Base-by-base conservation (phyloP, 2,329 filamentous ascomycete species). In the Magnaporthales sp. region DNA sequence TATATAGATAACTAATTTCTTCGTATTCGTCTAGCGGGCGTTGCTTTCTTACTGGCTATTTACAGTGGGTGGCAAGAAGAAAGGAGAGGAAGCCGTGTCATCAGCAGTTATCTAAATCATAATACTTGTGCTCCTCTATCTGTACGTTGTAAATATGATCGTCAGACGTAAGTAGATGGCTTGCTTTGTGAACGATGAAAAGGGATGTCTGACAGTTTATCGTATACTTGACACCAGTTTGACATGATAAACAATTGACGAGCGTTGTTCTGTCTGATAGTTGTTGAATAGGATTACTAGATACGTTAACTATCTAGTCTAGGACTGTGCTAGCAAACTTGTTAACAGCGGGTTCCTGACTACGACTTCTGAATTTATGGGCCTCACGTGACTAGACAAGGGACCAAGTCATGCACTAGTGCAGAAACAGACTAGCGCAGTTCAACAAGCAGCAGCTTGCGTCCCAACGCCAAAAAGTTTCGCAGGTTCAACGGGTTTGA, bases 361-460 rank as follows among this genome's bases (percentile, higher is more conserved):
- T 51, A 51, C n/a, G 38, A 6, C 38, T 51, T 51, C 38, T 6
- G 19, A n/a, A 19, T 58, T 58, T 58, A 58, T 58, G 60, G 60
- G 9, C 2, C 27, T 13, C 60, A 62, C 60, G 60, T 62, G 60
- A 62, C 27, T 10, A 11, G 7, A 13, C 10, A n/a, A 31, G 30
- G 60, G 27, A 27, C 24, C 24, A 11, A n/a, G 54, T 3, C 13
- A 27, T 11, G 4, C 1, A 3, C 54, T 30, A 38, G 10, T 9
- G 54, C 66, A 22, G 31, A 66, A 63, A 24, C 11, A 13, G 67
- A 62, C 62, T 67, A 67, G 79, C 77, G 77, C 80, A 77, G 80
- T 80, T 80, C 79, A 81, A 80, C 79, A 81, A 79, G 64, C 46
- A 80, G 78, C 78, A 56, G 46, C 63, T 58, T 30, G 26, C 29